Percentiles rank a stretch among this genome's conserved stretches.
phyloP scores from a whole-genome alignment of 176 grass and related monocot species.

The Echinochloa phyllopogon region DNA sequence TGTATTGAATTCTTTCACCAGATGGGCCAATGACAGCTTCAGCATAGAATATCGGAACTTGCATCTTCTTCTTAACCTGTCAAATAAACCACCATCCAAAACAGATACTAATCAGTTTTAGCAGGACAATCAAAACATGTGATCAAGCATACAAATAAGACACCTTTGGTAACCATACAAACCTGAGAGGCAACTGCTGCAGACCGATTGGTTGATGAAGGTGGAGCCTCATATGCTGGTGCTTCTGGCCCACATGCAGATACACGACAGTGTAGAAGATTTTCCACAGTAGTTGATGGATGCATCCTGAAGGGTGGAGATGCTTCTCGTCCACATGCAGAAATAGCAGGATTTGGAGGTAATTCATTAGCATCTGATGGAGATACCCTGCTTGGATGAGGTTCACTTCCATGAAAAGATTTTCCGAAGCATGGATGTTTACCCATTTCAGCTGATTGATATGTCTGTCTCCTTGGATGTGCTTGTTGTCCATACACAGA shows the following conservation, averaged over 20 bases:
- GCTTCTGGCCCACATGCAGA: constrained; percentile 47
- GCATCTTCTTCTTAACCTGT: constrained; percentile 53
- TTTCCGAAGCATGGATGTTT: constrained; percentile 10
- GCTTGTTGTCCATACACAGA: constrained; percentile 51
- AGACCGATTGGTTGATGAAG: constrained; percentile 32
- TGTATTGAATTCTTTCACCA: constrained; percentile 61
- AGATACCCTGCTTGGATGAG: constrained; percentile 29
- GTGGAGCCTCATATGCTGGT: background rate
- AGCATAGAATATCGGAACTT: constrained; percentile 56
- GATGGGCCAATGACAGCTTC: constrained; percentile 54
- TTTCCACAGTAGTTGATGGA: constrained; percentile 48
- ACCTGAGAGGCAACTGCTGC: constrained; percentile 39
- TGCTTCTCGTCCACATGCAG: constrained; percentile 35
- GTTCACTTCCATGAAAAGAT: constrained; percentile 41
- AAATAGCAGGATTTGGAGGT: constrained; percentile 17
- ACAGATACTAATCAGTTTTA: constrained; percentile 35
- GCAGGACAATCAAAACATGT: constrained; percentile 17
- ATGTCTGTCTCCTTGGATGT: constrained; percentile 24
- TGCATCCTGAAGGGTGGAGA: constrained; percentile 41
- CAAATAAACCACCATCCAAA: constrained; percentile 37
- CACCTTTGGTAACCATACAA: constrained; percentile 28
- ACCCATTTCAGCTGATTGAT: constrained; percentile 39
- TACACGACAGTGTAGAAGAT: constrained; percentile 45
- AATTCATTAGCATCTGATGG: constrained; percentile 35
- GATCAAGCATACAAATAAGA: constrained; percentile 9